These are phyloP conservation scores for Phytopythium oedochilum DNA, from an alignment of 352 stramenopile species.

Conservation along the genomic window DNA sequence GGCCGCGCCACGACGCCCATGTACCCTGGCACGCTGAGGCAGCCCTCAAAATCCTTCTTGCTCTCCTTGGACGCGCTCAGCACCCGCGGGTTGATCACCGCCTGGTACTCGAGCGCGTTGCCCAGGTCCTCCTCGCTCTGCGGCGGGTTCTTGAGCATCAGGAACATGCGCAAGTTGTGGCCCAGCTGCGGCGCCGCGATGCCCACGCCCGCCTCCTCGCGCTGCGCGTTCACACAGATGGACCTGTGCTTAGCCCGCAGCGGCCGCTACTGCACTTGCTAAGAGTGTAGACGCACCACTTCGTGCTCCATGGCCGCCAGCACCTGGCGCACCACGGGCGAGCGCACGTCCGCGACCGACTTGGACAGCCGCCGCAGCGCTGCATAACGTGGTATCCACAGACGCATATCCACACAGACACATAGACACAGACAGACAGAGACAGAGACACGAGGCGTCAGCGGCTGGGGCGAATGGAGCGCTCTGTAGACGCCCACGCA, in stretches of 20 bases:
- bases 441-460: too few relatives aligned
- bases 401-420: not conserved
- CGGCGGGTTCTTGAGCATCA: conserved; percentile 73
- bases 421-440: too few relatives aligned
- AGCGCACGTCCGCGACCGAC: conserved; percentile 46
- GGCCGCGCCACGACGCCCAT: conserved; percentile 64
- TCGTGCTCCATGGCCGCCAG: conserved; percentile 60
- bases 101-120: conserved; percentile 53
- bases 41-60: conserved; percentile 82
- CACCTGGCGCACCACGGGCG: conserved; percentile 39
- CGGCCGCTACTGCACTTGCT: too few relatives aligned
- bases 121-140: conserved; percentile 49
- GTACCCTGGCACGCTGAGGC: conserved; percentile 78
- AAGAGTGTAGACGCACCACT: conserved; percentile 30
- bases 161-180: conserved; percentile 75
- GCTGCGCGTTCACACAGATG: too few relatives aligned
- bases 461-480: too few relatives aligned
- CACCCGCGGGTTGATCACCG: conserved; percentile 79
- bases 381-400: conserved; percentile 9
- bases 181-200: conserved; percentile 75
- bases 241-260: too few relatives aligned
- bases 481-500: conserved; percentile 14
- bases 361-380: conserved; percentile 71
- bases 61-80: conserved; percentile 35
- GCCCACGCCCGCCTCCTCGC: conserved; percentile 60